Evolutionary conservation across 1,284 basidiomycete species (phyloP).

Genomic region (Xerocomus nothofagi): DNA sequence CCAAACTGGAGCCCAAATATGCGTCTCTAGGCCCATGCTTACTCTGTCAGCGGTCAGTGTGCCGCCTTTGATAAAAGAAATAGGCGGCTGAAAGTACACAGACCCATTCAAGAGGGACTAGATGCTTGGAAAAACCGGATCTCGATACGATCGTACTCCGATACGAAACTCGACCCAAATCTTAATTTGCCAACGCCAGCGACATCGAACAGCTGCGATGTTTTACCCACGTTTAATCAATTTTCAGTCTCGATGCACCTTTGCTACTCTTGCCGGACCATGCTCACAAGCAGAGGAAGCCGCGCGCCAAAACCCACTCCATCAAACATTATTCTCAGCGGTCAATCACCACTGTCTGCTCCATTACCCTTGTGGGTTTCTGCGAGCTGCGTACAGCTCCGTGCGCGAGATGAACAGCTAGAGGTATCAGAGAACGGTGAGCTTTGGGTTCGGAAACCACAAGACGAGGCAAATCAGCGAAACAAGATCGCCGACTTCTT

Average conservation of each 20-base stretch:
- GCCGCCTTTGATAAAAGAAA: background rate
- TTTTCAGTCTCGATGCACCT: conserved; percentile 50
- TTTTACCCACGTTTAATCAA: conserved; percentile 19
- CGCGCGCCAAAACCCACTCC: conserved; percentile 34
- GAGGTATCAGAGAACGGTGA: conserved; percentile 12
- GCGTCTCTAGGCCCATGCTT: conserved; percentile 53
- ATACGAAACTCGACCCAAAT: conserved; percentile 23
- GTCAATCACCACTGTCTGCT: conserved; percentile 10
- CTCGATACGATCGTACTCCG: conserved; percentile 61
- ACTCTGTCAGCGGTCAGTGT: conserved; percentile 70
- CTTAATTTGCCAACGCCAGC: conserved; percentile 8
- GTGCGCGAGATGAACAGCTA: conserved; percentile 2
- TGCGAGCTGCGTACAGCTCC: conserved; percentile 5
- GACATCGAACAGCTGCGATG: conserved; percentile 11
- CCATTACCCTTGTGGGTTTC: conserved; percentile 42
- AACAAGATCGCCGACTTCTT: conserved; percentile 38
- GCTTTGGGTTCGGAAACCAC: conserved; percentile 22
- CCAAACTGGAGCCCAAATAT: conserved; percentile 76
- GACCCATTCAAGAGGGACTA: conserved; percentile 68
- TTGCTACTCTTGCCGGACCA: conserved; percentile 77
- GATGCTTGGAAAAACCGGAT: conserved; percentile 74
- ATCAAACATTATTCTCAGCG: background rate
- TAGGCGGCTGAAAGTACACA: conserved; percentile 30
- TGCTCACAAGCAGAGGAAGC: conserved; percentile 63
- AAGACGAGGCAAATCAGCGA: conserved; percentile 34